Evolutionary conservation across 176 grass and related monocot genomes (phyloP), one percentile per base, ranked within the genome.

Genomic region (Carex pumila): DNA sequence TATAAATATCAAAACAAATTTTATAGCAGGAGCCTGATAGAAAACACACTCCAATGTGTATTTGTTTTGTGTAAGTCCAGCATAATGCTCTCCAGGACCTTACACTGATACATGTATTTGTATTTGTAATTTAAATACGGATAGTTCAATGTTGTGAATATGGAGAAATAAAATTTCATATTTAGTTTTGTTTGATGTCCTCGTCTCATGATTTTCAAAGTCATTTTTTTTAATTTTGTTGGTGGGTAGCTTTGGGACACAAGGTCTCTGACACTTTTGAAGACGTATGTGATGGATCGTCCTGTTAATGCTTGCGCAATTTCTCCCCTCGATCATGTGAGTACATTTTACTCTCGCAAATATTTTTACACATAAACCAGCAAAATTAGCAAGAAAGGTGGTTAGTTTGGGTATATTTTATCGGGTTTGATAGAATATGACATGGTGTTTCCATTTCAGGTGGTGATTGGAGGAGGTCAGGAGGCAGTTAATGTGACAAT

Each of bases 251-350:
- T 99, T 4, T 99, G 91, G 91, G 96, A 99, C 83, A 8, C 88
- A 84, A 95, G 93, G 50, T 92, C 89, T 3, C 47, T 95, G 73
- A 92, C 90, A 66, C 81, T 91, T 54, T 88, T 99, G 72, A 95
- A 95, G 91, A 95, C 93, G 0, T 93, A 94, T 69, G 83, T 86
- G 68, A 95, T 81, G 0, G 96, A 99, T 79, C 87, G 85, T n/a
- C 96, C 96, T 0, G 96, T 99, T 55, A 95, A 99, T 88, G 91
- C 96, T 81, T 90, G 89, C 18, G 93, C 94, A 62, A 90, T 99
- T 79, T 99, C 93, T 89, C 96, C 96, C 31, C 87, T 91, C 61
- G 85, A 99, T 74, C 90, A 94, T 75, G 96, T 99, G 91, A 71
- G 87, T 53, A 18, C 43, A 70, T 84, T 17, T 77, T 59, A 8